Percentiles rank a stretch among this genome's conserved stretches.
phyloP scores from a whole-genome alignment of 768 basidiomycete genomes.

The Russula sp. region DNA sequence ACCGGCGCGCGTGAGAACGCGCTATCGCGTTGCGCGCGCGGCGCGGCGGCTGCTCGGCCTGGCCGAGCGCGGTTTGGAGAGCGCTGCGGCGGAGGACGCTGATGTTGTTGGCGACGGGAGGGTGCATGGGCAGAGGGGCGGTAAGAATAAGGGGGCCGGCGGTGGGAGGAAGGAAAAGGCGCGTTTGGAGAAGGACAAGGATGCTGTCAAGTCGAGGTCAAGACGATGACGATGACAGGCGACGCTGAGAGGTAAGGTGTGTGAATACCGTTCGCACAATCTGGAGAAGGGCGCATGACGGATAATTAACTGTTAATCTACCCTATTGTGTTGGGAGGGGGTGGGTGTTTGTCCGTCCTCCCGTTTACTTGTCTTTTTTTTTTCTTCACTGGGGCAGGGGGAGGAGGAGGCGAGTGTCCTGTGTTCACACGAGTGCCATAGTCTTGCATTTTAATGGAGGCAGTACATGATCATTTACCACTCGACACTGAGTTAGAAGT shows the following conservation, averaged over 20 bases:
- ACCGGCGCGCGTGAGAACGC: constrained; percentile 25
- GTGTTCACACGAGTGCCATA: background rate
- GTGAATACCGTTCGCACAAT: constrained; percentile 17
- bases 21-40: constrained; percentile 26
- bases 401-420: background rate
- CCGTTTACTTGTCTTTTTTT: background rate
- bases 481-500: too few species aligned
- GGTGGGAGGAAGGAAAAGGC: background rate
- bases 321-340: too few species aligned
- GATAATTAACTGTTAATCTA: background rate
- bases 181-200: background rate
- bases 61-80: constrained; percentile 24
- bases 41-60: constrained; percentile 24
- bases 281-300: background rate
- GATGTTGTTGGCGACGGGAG: constrained; percentile 11
- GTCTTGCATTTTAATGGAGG: too few species aligned
- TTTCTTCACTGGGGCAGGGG: background rate
- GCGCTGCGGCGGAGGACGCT: constrained; percentile 24
- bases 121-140: background rate
- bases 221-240: background rate
- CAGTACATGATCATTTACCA: too few species aligned
- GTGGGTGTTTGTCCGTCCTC: too few species aligned
- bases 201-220: background rate
- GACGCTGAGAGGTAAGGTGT: background rate
- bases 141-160: constrained; percentile 2